phyloP scores from a whole-genome alignment of 1,139 yeast species.

The Zhuliangozyma blackwelliae region DNA sequence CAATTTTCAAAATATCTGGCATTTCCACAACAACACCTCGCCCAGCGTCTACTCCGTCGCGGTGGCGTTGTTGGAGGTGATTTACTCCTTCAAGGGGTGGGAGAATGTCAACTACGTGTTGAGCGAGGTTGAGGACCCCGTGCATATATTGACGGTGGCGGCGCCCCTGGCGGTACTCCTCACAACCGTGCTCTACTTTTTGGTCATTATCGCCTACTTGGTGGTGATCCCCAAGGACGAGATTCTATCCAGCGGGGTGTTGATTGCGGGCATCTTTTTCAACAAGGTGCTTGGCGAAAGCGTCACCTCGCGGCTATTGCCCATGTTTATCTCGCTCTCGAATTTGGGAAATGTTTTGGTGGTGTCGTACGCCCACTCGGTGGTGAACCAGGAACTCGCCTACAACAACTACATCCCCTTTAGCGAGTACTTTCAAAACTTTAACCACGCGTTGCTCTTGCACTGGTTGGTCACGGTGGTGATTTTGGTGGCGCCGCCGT shows the following conservation, averaged over 20 bases:
- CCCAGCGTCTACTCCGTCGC: conserved; percentile 31
- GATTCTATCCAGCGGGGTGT: conserved; percentile 57
- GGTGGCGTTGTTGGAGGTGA: conserved; percentile 39
- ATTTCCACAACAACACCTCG: conserved; percentile 14
- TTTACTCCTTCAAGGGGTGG: conserved; percentile 42
- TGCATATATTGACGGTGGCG: conserved; percentile 61
- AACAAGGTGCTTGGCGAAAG: conserved; percentile 66
- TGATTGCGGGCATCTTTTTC: conserved; percentile 73
- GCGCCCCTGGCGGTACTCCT: conserved; percentile 66
- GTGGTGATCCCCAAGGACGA: conserved; percentile 70
- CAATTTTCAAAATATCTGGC: conserved; percentile 28
- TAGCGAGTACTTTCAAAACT: conserved; percentile 51
- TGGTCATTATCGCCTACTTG: conserved; percentile 68
- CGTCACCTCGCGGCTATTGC: conserved; percentile 58
- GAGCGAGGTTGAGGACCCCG: conserved; percentile 50
- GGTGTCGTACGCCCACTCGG: conserved; percentile 73
- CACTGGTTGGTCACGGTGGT: conserved; percentile 49
- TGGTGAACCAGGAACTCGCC: conserved; percentile 73
- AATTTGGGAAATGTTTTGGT: conserved; percentile 77
- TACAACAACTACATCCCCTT: conserved; percentile 71
- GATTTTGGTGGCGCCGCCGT: conserved; percentile 44
- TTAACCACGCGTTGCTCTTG: conserved; percentile 39
- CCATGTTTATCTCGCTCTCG: conserved; percentile 70
- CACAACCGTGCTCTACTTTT: conserved; percentile 59
- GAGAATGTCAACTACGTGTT: conserved; percentile 45